phyloP scores from a whole-genome alignment of 192 early-diverging fungal genomes.

The Coemansia aciculifera region DNA sequence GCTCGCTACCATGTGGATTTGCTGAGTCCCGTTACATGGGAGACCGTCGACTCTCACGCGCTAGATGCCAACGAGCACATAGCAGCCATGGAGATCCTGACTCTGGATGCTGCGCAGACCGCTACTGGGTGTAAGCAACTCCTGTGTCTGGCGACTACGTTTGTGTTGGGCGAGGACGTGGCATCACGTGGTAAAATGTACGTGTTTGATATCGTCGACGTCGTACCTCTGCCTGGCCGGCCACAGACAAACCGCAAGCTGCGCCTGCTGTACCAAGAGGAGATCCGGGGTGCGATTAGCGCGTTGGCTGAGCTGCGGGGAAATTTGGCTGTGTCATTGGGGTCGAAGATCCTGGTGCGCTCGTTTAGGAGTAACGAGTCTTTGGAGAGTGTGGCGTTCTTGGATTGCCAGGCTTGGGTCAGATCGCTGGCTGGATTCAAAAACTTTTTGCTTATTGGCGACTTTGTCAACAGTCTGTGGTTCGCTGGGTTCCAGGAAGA shows the following conservation, averaged over 20 bases:
- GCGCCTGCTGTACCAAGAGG: conserved; percentile 78
- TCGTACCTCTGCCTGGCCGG: conserved; percentile 91
- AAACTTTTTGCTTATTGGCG: conserved; percentile 85
- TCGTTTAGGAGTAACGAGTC: conserved; percentile 79
- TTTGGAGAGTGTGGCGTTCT: conserved; percentile 88
- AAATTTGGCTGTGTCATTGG: conserved; percentile 82
- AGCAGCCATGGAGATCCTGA: conserved; percentile 71
- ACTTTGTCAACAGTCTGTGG: conserved; percentile 83
- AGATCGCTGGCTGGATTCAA: conserved; percentile 78
- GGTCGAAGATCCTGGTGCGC: conserved; percentile 85
- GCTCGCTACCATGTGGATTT: conserved; percentile 76
- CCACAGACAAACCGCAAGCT: conserved; percentile 93
- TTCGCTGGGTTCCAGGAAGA: conserved; percentile 92
- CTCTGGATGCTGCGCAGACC: conserved; percentile 83
- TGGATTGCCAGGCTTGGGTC: conserved; percentile 92
- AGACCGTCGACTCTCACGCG: conserved; percentile 78
- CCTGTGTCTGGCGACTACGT: conserved; percentile 85
- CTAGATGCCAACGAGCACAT: conserved; percentile 87
- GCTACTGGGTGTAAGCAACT: conserved; percentile 81
- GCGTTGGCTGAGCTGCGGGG: conserved; percentile 84
- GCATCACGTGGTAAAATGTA: conserved; percentile 85
- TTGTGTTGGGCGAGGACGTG: conserved; percentile 88
- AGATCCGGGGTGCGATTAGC: conserved; percentile 85
- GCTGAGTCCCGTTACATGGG: conserved; percentile 93
- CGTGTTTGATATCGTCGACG: conserved; percentile 93